Percentiles rank a stretch among this genome's conserved stretches.
Conservation (phyloP, 2,329 filamentous ascomycete genomes). For the Pseudogymnoascus sp. region DNA sequence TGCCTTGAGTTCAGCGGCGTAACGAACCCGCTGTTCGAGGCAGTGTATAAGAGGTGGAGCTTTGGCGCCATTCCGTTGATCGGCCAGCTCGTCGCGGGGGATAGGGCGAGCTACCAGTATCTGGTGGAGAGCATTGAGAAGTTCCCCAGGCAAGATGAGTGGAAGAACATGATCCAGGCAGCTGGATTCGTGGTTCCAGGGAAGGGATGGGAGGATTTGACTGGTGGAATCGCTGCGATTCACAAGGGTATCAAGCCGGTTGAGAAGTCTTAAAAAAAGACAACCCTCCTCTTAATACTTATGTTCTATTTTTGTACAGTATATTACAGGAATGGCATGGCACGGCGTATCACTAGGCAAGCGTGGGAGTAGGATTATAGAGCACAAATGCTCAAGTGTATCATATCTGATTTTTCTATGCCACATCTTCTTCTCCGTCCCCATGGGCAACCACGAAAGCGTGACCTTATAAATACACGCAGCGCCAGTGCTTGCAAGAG, state of each 20-base stretch:
- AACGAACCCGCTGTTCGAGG: conserved; percentile 68
- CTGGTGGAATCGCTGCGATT: conserved; percentile 86
- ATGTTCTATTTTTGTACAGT: conserved; percentile 2
- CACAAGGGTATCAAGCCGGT: conserved; percentile 88
- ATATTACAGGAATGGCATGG: conserved; percentile 11
- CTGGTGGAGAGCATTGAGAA: conserved; percentile 94
- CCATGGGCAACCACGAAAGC: conserved; percentile 21
- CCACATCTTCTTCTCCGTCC: conserved; percentile 15
- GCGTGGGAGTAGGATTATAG: conserved; percentile 10
- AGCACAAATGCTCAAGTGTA: conserved; percentile 22
- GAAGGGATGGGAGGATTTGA: conserved; percentile 81
- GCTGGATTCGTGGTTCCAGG: conserved; percentile 83
- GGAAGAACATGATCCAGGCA: conserved; percentile 71
- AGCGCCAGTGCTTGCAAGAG: conserved; percentile 28
- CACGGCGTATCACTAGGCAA: conserved; percentile 10
- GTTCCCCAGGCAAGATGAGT: conserved; percentile 82
- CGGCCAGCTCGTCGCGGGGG: conserved; percentile 87
- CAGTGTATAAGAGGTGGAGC: conserved; percentile 89
- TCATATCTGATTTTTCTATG: conserved; percentile 25
- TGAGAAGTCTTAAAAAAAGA: conserved; percentile 16
- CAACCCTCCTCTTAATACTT: not conserved
- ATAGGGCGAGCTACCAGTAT: conserved; percentile 96
- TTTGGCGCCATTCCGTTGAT: conserved; percentile 92
- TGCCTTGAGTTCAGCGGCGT: conserved; percentile 89
- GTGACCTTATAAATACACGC: conserved; percentile 26